These are phyloP conservation scores for Torulaspora quercuum DNA, from an alignment of 805 yeast genomes.

Conservation along the genomic window DNA sequence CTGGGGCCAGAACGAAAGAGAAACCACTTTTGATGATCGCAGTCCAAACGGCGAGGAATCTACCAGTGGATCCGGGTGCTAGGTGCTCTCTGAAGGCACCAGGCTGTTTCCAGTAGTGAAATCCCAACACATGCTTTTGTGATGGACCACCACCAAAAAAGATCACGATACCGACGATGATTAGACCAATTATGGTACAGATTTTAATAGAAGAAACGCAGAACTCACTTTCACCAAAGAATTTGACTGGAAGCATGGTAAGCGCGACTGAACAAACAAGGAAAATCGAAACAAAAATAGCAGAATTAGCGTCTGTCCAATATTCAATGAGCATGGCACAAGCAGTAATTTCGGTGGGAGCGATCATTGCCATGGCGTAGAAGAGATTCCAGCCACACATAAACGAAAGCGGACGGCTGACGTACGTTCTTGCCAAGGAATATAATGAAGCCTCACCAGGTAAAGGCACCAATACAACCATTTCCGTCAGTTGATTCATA, in stretches of 20 bases:
- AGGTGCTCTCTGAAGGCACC: too few relatives aligned
- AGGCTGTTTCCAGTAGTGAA: constrained; percentile 60
- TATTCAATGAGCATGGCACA: too few relatives aligned
- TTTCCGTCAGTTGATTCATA: constrained; percentile 41
- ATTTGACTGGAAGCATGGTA: constrained; percentile 34
- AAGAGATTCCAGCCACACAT: constrained; percentile 40
- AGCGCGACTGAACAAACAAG: constrained; percentile 21
- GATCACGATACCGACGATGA: constrained; percentile 52
- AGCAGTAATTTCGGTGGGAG: constrained; percentile 42
- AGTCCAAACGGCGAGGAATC: too few relatives aligned
- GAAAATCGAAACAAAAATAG: too few relatives aligned
- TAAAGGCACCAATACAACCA: constrained; percentile 39
- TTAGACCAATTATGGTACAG: constrained; percentile 58
- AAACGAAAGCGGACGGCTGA: constrained; percentile 41
- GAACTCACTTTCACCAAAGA: constrained; percentile 60
- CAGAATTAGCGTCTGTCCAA: too few relatives aligned
- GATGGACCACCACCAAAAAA: constrained; percentile 66
- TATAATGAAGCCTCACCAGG: constrained; percentile 37
- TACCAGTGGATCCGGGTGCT: constrained; percentile 43
- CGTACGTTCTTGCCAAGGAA: constrained; percentile 41
- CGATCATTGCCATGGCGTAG: constrained; percentile 38
- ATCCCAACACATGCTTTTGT: constrained; percentile 48
- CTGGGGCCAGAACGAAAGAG: too few relatives aligned
- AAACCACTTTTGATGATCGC: too few relatives aligned
- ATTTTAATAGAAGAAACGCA: constrained; percentile 69